phyloP scores from a whole-genome alignment of 441 rosid species.

The Cnidoscolus chayamansa region DNA sequence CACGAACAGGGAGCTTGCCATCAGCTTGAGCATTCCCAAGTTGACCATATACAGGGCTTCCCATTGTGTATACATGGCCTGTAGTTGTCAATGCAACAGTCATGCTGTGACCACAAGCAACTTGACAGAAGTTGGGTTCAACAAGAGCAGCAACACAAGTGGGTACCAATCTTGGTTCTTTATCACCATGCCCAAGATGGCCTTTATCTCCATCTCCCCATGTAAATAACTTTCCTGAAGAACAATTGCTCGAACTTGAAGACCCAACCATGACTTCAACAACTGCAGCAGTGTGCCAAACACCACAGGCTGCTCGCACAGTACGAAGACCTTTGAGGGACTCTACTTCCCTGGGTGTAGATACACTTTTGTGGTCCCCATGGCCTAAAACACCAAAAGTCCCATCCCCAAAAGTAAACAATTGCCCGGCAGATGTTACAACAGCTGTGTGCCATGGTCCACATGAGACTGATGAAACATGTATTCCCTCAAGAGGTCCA shows the following conservation, averaged over 20 bases:
- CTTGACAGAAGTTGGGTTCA: constrained; percentile 91
- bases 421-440: constrained; percentile 87
- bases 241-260: constrained; percentile 86
- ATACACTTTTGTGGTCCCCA: constrained; percentile 75
- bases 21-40: constrained; percentile 88
- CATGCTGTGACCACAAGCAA: constrained; percentile 90
- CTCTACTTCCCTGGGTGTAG: constrained; percentile 91
- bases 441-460: constrained; percentile 99
- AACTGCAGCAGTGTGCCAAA: constrained; percentile 99
- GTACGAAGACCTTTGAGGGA: constrained; percentile 95
- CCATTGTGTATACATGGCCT: constrained; percentile 92
- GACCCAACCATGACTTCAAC: constrained; percentile 96
- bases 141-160: constrained; percentile 95
- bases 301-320: constrained; percentile 94
- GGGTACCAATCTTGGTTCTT: constrained; percentile 83
- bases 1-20: constrained; percentile 76
- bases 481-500: constrained; percentile 91
- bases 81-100: constrained; percentile 85
- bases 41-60: constrained; percentile 94
- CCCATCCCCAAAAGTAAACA: constrained; percentile 98
- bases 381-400: constrained; percentile 98
- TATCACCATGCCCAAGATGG: constrained; percentile 95
- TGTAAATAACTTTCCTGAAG: constrained; percentile 91
- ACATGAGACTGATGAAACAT: constrained; percentile 88
- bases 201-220: constrained; percentile 99